Evolutionary conservation across 495 filamentous ascomycete species (phyloP), one percentile per base, ranked within the genome.

Genomic region (Penicillium bialowiezense): DNA sequence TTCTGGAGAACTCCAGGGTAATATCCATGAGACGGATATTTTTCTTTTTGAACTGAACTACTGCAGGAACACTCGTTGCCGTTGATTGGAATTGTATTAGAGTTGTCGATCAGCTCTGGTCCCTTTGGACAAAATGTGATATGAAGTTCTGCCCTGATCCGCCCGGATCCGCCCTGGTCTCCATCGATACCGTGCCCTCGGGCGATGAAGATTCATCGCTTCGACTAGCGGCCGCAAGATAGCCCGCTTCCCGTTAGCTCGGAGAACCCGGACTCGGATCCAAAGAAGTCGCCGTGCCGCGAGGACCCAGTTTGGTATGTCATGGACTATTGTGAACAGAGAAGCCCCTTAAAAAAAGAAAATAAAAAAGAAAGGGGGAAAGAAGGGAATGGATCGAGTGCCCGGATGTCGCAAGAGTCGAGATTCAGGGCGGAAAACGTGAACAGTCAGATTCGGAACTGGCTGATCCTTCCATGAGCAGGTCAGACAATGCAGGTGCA

Each of bases 31-130:
- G 23, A 26, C 23, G 10, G 9, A 28, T 28, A 32, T 19, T n/a
- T 31, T 44, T 12, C 14, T 7, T 12, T 44, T 12, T 32, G 5
- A 10, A 32, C 12, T 32, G 10, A 32, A 32, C 29, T 32, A 32
- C 29, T 63, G 60, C 60, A 63, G 60, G 60, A 63, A 60, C 54
- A 13, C 12, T 13, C 45, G 33, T 44, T 41, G 32, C 39, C 31
- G 12, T 32, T 50, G 39, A 38, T 41, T 26, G 23, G 4, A 4
- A 4, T 32, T 48, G 44, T 50, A 55, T 55, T 58, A 60, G 41
- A 53, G 51, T 60, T 63, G 60, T 39, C 57, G 60, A 60, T 60
- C 54, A 55, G 17, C 48, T 52, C 51, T 41, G 32, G 15, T 41
- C 59, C 48, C 53, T 56, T 8, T 4, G 23, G 3, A 19, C 40